These are phyloP conservation scores for Backusella tarrabulga DNA, from an alignment of 192 early-diverging fungal species.

Conservation along the genomic window DNA sequence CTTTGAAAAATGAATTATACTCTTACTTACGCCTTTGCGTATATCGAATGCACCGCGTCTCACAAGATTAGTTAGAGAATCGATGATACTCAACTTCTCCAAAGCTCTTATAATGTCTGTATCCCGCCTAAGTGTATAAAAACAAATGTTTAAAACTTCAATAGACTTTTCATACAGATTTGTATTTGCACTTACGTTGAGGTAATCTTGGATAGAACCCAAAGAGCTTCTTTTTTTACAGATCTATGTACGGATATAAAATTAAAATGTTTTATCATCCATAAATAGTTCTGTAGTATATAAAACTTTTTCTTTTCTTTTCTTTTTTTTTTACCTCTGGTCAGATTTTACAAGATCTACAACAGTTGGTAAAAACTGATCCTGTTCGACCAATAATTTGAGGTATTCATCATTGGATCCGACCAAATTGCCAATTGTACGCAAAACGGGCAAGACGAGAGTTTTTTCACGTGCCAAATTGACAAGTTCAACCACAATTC, in stretches of 20 bases:
- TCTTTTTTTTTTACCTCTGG: constrained; percentile 39
- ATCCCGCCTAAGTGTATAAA: constrained; percentile 7
- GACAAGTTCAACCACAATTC: constrained; percentile 21
- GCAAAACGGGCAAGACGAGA: constrained; percentile 55
- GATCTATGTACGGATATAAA: constrained; percentile 36
- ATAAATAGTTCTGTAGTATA: neutral
- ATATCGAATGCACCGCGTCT: constrained; percentile 65
- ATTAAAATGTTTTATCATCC: neutral
- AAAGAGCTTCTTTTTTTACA: constrained; percentile 69
- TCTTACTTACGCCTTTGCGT: constrained; percentile 53
- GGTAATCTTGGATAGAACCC: constrained; percentile 71
- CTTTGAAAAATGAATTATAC: neutral
- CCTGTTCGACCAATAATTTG: constrained; percentile 37
- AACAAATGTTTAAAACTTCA: neutral
- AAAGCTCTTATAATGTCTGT: constrained; percentile 46
- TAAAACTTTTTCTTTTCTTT: neutral
- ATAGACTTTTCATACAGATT: neutral
- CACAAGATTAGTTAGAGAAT: constrained; percentile 55
- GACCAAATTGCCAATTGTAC: constrained; percentile 68
- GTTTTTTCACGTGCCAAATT: constrained; percentile 35
- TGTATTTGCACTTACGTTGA: constrained; percentile 36
- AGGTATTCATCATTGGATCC: constrained; percentile 62
- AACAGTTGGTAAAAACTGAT: constrained; percentile 48
- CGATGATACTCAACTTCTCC: constrained; percentile 49
- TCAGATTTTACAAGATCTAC: constrained; percentile 46